Evolutionary conservation across 345 rosid species (phyloP).

Genomic region (Conringia planisiliqua): DNA sequence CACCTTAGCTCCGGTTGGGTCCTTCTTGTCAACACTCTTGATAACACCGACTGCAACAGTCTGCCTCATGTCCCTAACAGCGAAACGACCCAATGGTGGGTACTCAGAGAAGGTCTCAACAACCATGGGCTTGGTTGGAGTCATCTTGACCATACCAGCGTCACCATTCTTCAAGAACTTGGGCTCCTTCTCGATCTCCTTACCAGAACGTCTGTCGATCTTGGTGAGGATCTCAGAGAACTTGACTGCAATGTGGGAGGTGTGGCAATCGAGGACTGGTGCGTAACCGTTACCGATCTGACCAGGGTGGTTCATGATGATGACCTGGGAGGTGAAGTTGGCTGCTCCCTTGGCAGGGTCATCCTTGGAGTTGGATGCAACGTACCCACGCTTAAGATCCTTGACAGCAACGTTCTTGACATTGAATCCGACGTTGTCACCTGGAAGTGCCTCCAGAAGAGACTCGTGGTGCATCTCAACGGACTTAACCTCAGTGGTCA

Average conservation of each 20-base stretch:
- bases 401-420: constrained; percentile 81
- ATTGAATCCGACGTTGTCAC: constrained; percentile 79
- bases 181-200: no score
- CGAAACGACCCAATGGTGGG: no score
- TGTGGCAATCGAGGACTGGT: constrained; percentile 84
- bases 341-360: constrained; percentile 84
- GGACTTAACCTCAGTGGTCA: constrained; percentile 81
- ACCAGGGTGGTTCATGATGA: constrained; percentile 92
- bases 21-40: no score
- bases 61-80: no score
- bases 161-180: no score
- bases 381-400: constrained; percentile 80
- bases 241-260: constrained; percentile 78
- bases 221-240: no score
- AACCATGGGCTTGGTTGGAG: no score
- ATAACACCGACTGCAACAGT: no score
- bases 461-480: constrained; percentile 94
- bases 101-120: no score
- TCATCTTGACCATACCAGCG: no score
- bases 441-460: constrained; percentile 71
- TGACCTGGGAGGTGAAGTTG: constrained; percentile 72
- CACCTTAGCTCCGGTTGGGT: no score
- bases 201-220: no score
- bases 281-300: constrained; percentile 91
- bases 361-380: constrained; percentile 87